phyloP scores from a whole-genome alignment of 1,139 yeast genomes.

The Kodamaea sp. region DNA sequence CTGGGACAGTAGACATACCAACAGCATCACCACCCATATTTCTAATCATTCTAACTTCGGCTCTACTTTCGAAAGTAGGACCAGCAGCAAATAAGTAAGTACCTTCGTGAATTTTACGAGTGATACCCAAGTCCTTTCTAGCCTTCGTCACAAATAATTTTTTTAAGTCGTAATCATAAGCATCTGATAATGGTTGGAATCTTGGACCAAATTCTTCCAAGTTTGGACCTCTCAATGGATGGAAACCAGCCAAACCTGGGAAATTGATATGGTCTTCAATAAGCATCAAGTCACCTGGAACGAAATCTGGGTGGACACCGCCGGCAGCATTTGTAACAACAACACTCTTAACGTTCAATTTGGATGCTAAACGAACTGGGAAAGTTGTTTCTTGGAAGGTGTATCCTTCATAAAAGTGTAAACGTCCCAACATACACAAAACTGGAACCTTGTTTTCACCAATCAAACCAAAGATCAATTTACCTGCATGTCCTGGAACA shows the following conservation, averaged over 20 bases:
- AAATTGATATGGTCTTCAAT: constrained; percentile 83
- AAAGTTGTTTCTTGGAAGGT: constrained; percentile 75
- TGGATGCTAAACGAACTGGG: constrained; percentile 74
- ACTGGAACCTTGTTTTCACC: constrained; percentile 72
- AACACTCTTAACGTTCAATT: constrained; percentile 56
- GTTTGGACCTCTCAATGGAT: constrained; percentile 87
- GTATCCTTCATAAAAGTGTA: constrained; percentile 92
- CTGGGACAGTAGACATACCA: constrained; percentile 98
- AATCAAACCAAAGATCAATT: constrained; percentile 72
- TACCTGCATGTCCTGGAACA: constrained; percentile 87
- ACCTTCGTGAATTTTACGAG: constrained; percentile 78
- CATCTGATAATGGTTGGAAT: constrained; percentile 84
- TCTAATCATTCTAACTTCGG: constrained; percentile 78
- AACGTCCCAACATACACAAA: constrained; percentile 88
- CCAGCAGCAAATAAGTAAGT: constrained; percentile 84
- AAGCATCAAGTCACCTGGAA: constrained; percentile 89
- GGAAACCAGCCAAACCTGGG: constrained; percentile 86
- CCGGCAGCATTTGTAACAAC: constrained; percentile 96
- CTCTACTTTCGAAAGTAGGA: constrained; percentile 91
- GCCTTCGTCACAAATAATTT: constrained; percentile 53
- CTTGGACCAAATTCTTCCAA: constrained; percentile 78
- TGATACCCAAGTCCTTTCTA: constrained; percentile 44
- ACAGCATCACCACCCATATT: constrained; percentile 87
- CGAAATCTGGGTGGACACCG: constrained; percentile 62
- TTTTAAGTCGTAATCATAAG: constrained; percentile 75